A percentile compares a stretch with the other conserved stretches of the same genome.
These are phyloP conservation scores for Globomyces pollinis-pini DNA, from an alignment of 192 early-diverging fungal species.

Conservation along the genomic window DNA sequence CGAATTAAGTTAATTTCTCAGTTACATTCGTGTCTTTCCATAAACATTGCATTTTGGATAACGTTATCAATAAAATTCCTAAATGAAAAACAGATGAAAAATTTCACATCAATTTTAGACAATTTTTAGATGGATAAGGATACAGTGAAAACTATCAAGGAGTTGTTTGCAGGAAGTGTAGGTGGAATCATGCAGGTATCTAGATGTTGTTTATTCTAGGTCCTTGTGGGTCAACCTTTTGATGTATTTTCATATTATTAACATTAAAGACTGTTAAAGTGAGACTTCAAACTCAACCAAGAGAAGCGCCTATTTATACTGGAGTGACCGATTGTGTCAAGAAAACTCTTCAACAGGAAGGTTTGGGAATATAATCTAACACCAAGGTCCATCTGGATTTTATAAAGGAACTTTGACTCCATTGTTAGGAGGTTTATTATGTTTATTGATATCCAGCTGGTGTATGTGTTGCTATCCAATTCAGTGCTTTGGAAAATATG, in stretches of 20 bases:
- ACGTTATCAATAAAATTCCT: too few relatives aligned
- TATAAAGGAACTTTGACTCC: slow-evolving; percentile 95
- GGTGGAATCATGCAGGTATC: slow-evolving; percentile 39
- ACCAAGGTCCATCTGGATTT: slow-evolving; percentile 76
- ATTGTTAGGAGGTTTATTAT: slow-evolving; percentile 82
- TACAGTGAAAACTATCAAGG: slow-evolving; percentile 47
- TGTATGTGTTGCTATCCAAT: slow-evolving; percentile 96
- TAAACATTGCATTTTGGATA: too few relatives aligned
- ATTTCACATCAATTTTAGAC: too few relatives aligned
- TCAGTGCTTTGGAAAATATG: slow-evolving; percentile 76
- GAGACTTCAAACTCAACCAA: slow-evolving; percentile 87
- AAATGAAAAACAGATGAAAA: too few relatives aligned
- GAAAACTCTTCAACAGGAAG: slow-evolving; percentile 76
- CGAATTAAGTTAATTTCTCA: too few relatives aligned
- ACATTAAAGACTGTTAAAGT: slow-evolving; percentile 37
- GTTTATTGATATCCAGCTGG: too few relatives aligned
- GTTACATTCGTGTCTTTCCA: too few relatives aligned
- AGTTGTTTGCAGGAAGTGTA: slow-evolving; percentile 47
- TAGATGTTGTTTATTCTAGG: too few relatives aligned
- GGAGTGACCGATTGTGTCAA: slow-evolving; percentile 83
- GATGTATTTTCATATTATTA: too few relatives aligned
- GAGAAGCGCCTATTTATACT: slow-evolving; percentile 59
- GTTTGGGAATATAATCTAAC: slow-evolving; percentile 65
- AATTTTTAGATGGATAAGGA: too few relatives aligned
- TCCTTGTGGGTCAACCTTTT: slow-evolving; percentile 35